Percentiles rank a stretch among this genome's conserved stretches.
phyloP scores from a whole-genome alignment of 768 basidiomycete species.

The Cystobasidium ongulense region DNA sequence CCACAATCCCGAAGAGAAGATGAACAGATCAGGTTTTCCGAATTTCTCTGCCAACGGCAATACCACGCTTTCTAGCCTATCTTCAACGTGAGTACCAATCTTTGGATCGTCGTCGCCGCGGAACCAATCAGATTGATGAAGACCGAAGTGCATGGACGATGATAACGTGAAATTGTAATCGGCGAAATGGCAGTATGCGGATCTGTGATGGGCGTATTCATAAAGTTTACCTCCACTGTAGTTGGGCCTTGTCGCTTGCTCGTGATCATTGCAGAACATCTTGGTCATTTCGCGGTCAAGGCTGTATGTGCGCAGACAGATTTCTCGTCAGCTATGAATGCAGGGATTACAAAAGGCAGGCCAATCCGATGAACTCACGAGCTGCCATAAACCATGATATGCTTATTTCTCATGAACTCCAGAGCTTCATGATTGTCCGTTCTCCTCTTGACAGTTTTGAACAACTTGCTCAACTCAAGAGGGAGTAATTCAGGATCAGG shows the following conservation, averaged over 20 bases:
- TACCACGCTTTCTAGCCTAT: conserved; percentile 2
- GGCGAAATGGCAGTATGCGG: conserved; percentile 5
- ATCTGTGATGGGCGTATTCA: conserved; percentile 6
- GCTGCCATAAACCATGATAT: conserved; percentile 17
- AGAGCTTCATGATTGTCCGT: background rate
- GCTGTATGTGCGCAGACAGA: background rate
- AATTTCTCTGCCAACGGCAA: conserved; percentile 8
- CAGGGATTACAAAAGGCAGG: background rate
- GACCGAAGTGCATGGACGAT: conserved; percentile 15
- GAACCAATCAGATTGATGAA: conserved; percentile 13
- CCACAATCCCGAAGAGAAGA: conserved; percentile 24
- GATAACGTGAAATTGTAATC: conserved; percentile 17
- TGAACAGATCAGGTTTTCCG: conserved; percentile 20
- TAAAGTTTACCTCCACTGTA: background rate
- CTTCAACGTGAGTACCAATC: background rate
- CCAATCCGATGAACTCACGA: conserved; percentile 5
- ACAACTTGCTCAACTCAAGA: conserved; percentile 13
- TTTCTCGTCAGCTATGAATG: background rate
- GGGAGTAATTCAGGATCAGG: background rate
- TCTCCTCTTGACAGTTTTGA: background rate
- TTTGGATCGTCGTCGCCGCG: background rate
- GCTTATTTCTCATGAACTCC: conserved; percentile 23
- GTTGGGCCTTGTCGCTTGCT: background rate
- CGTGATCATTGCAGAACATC: conserved; percentile 26
- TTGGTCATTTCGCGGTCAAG: conserved; percentile 18